A percentile compares a stretch with the other conserved stretches of the same genome.
phyloP scores from a whole-genome alignment of 2,329 filamentous ascomycete species.

The Fusarium neocosmosporiellum region DNA sequence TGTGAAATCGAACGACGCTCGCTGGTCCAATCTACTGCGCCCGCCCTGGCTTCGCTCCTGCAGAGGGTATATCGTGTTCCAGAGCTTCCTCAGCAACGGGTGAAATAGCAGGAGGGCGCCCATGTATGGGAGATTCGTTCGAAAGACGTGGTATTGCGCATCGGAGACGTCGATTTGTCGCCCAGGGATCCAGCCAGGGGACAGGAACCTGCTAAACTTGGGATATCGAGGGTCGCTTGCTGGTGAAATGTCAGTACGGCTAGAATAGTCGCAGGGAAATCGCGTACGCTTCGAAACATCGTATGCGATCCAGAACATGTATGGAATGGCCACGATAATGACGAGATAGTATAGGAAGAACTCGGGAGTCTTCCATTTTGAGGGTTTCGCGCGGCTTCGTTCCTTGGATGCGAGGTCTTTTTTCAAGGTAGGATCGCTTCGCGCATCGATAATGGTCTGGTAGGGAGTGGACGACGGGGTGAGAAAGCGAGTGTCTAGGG shows the following conservation, averaged over 20 bases:
- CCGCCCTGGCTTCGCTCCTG: conserved; percentile 53
- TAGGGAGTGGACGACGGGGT: conserved; percentile 77
- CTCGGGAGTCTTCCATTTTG: conserved; percentile 88
- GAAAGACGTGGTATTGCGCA: conserved; percentile 85
- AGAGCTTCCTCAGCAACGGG: conserved; percentile 79
- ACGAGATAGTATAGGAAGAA: conserved; percentile 84
- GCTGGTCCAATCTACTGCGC: conserved; percentile 71
- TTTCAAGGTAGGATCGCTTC: conserved; percentile 54
- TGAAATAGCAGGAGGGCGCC: conserved; percentile 79
- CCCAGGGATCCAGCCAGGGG: conserved; percentile 90
- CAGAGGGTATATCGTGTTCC: conserved; percentile 67
- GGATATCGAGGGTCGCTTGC: conserved; percentile 84
- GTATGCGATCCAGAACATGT: conserved; percentile 92
- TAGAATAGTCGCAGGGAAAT: background rate
- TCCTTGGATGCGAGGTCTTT: conserved; percentile 50
- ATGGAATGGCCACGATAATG: conserved; percentile 74
- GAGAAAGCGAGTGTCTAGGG: conserved; percentile 72
- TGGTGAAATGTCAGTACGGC: conserved; percentile 51
- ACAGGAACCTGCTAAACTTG: conserved; percentile 77
- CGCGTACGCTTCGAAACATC: conserved; percentile 83
- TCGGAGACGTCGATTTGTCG: conserved; percentile 95
- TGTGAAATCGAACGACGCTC: conserved; percentile 82
- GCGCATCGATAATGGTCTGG: conserved; percentile 65
- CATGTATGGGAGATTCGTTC: conserved; percentile 87
- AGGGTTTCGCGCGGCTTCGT: conserved; percentile 61